These are phyloP conservation scores for Xylariaceae sp. DNA, from an alignment of 2,329 filamentous ascomycete genomes.

Conservation along the genomic window DNA sequence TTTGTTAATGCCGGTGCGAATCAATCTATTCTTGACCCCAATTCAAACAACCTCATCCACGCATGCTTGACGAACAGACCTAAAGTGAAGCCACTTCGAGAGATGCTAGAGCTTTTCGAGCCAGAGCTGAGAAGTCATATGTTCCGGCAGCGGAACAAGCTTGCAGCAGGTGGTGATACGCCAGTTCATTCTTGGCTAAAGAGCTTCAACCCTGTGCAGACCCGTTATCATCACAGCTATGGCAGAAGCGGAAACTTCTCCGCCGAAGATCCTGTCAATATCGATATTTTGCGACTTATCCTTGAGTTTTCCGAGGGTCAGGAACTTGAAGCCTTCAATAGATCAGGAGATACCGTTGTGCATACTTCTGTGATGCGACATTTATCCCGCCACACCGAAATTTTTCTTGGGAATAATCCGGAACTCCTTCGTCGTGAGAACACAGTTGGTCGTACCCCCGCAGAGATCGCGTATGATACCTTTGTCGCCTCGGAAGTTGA, in stretches of 20 bases:
- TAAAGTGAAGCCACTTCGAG: slow-evolving; percentile 34
- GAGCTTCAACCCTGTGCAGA: slow-evolving; percentile 12
- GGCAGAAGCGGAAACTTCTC: not conserved
- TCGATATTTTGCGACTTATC: slow-evolving; percentile 46
- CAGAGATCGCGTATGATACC: slow-evolving; percentile 60
- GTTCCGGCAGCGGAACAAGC: slow-evolving; percentile 54
- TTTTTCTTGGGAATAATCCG: slow-evolving; percentile 53
- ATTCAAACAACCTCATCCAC: slow-evolving; percentile 67
- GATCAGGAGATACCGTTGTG: slow-evolving; percentile 61
- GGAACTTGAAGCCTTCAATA: slow-evolving; percentile 57
- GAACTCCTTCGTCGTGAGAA: slow-evolving; percentile 67
- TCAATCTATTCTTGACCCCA: slow-evolving; percentile 57
- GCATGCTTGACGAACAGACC: slow-evolving; percentile 39
- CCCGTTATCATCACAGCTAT: not conserved
- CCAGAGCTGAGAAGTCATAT: slow-evolving; percentile 52
- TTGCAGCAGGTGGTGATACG: slow-evolving; percentile 51
- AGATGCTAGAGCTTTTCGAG: slow-evolving; percentile 57
- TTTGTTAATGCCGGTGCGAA: slow-evolving; percentile 68
- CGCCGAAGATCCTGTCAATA: slow-evolving; percentile 28
- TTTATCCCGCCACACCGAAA: slow-evolving; percentile 34
- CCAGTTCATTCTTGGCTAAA: slow-evolving; percentile 61
- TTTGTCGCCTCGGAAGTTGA: slow-evolving; percentile 40
- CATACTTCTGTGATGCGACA: slow-evolving; percentile 50
- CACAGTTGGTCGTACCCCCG: slow-evolving; percentile 68
- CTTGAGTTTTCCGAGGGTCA: slow-evolving; percentile 53